Conservation (phyloP, 2,329 filamentous ascomycete genomes). For the Ceratocystis eucalypticola region DNA sequence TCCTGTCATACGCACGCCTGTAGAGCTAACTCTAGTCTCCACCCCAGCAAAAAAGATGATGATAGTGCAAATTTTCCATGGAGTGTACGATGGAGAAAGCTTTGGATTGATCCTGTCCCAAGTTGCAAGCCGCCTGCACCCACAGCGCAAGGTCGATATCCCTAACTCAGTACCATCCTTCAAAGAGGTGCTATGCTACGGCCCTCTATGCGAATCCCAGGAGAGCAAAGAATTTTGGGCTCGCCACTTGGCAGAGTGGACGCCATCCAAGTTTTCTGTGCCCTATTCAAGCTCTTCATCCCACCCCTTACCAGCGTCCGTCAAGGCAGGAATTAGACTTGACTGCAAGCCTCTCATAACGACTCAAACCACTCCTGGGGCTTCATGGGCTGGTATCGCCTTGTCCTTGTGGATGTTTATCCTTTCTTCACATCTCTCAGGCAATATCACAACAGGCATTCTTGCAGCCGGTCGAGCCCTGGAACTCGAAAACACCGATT, state of each 20-base stretch:
- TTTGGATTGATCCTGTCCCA: constrained; percentile 51
- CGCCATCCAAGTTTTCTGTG: constrained; percentile 17
- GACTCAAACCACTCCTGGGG: constrained; percentile 45
- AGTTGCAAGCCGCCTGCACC: neutral
- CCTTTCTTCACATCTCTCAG: constrained; percentile 38
- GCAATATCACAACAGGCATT: constrained; percentile 48
- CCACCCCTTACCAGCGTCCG: neutral
- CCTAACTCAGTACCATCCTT: constrained; percentile 32
- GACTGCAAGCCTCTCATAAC: constrained; percentile 35
- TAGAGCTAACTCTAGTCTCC: constrained; percentile 36
- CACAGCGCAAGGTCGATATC: neutral
- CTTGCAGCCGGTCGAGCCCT: constrained; percentile 68
- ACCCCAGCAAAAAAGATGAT: constrained; percentile 29
- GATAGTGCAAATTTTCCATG: constrained; percentile 65
- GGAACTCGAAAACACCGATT: constrained; percentile 49
- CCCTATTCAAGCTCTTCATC: neutral
- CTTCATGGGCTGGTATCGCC: constrained; percentile 66
- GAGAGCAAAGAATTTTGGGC: constrained; percentile 51
- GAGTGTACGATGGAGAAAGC: constrained; percentile 73
- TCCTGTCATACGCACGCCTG: constrained; percentile 35
- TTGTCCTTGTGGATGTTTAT: constrained; percentile 61
- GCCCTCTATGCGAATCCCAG: constrained; percentile 44
- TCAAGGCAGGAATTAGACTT: constrained; percentile 23
- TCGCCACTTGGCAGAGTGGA: constrained; percentile 34
- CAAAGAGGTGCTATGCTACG: constrained; percentile 51